phyloP scores from a whole-genome alignment of 441 rosid genomes.

The Gossypium laxum region DNA sequence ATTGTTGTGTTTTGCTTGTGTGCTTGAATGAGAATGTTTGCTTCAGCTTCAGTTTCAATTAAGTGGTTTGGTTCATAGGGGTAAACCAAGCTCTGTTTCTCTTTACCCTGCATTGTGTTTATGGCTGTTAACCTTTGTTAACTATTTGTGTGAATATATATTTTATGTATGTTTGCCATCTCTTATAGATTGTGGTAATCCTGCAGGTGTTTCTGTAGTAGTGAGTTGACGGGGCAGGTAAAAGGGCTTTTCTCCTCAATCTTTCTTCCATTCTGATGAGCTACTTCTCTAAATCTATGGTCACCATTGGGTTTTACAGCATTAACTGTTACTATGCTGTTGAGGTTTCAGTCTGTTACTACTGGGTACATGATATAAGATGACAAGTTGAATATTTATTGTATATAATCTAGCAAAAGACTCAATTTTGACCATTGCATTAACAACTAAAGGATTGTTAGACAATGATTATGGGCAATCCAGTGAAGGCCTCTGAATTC shows the following conservation, averaged over 20 bases:
- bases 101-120: background rate
- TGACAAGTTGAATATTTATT: background rate
- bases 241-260: background rate
- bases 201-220: conserved; percentile 57
- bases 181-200: conserved; percentile 12
- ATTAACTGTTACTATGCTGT: background rate
- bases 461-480: background rate
- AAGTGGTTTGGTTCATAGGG: background rate
- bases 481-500: background rate
- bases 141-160: background rate
- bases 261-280: background rate
- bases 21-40: background rate
- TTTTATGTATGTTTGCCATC: conserved; percentile 20
- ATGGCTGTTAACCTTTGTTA: conserved; percentile 38
- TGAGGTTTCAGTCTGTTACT: background rate
- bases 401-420: background rate
- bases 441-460: background rate
- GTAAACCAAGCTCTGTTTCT: background rate
- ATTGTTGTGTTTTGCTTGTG: background rate
- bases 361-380: background rate
- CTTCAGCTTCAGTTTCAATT: background rate
- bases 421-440: background rate
- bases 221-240: conserved; percentile 67
- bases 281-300: background rate
- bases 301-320: background rate